phyloP scores from a whole-genome alignment of 345 rosid species.

The Triadica sebifera region DNA sequence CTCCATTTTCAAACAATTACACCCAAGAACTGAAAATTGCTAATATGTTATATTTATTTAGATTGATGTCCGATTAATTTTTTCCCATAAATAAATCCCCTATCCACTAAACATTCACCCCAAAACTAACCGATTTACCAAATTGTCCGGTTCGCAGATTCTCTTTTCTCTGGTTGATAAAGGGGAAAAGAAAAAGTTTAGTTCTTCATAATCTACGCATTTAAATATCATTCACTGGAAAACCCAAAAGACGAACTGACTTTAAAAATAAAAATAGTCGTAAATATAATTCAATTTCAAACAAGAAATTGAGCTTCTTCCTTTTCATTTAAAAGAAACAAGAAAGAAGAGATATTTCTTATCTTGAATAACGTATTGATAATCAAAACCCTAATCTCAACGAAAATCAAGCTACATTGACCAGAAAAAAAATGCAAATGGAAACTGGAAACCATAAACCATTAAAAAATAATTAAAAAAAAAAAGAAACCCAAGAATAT shows the following conservation, averaged over 20 bases:
- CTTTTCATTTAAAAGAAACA: neutral
- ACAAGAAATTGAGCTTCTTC: neutral
- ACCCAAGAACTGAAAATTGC: neutral
- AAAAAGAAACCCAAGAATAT: no score
- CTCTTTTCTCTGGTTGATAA: slow-evolving; percentile 3
- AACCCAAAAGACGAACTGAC: neutral
- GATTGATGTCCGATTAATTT: slow-evolving; percentile 8
- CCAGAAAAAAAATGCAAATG: slow-evolving; percentile 16
- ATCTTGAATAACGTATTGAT: neutral
- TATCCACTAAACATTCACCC: neutral
- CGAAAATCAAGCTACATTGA: slow-evolving; percentile 33
- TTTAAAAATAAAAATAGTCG: neutral
- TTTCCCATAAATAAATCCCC: slow-evolving; percentile 1
- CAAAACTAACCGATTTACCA: slow-evolving; percentile 31
- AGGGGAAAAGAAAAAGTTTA: neutral
- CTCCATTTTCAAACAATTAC: slow-evolving; percentile 15
- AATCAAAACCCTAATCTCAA: slow-evolving; percentile 24
- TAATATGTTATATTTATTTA: neutral
- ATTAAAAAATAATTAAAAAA: no score
- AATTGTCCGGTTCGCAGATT: slow-evolving; percentile 6
- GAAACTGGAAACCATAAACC: neutral
- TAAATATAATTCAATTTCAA: slow-evolving; percentile 2
- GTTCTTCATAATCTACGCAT: neutral
- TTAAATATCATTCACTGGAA: slow-evolving; percentile 6
- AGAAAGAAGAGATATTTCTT: slow-evolving; percentile 4